A percentile compares a stretch with the other conserved stretches of the same genome.
Evolutionary conservation across 139 green algal species (phyloP).

Genomic region (Edaphochlamys debaryana): DNA sequence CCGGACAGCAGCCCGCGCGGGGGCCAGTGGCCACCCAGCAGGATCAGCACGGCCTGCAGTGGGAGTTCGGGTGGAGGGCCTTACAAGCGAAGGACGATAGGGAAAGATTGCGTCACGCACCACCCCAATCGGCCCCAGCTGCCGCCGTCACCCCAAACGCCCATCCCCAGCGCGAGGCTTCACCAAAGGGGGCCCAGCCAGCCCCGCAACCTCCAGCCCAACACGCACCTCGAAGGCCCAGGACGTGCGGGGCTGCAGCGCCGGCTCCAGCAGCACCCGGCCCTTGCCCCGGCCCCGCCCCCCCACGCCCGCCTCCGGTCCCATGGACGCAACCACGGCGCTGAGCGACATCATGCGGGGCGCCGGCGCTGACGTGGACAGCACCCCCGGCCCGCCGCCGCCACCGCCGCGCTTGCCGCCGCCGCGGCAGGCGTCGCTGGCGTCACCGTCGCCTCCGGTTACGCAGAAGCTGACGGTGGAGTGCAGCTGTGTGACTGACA

Average conservation of each 20-base stretch:
- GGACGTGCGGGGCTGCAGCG: conserved; percentile 49
- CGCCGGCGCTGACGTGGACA: conserved; percentile 6
- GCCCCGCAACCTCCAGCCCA: no score
- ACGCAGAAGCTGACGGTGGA: conserved; percentile 16
- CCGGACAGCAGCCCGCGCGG: conserved; percentile 81
- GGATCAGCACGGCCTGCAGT: conserved; percentile 57
- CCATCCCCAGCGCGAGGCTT: no score
- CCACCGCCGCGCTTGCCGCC: not conserved
- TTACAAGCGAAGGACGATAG: not conserved
- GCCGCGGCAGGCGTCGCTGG: not conserved
- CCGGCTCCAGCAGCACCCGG: conserved; percentile 62
- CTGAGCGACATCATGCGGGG: not conserved
- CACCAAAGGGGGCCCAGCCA: no score
- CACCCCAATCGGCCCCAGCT: no score
- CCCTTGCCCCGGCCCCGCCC: conserved; percentile 44
- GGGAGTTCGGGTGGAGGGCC: no score
- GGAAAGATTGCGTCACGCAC: no score
- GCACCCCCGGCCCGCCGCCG: not conserved
- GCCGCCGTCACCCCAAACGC: no score
- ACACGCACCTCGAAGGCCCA: conserved; percentile 73
- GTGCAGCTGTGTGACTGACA: conserved; percentile 18
- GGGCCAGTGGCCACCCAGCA: conserved; percentile 84
- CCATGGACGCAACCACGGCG: no score
- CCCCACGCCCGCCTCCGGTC: not conserved
- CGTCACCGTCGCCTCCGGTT: not conserved